phyloP scores from a whole-genome alignment of 2,329 filamentous ascomycete species.

The Cladosporium sp. region DNA sequence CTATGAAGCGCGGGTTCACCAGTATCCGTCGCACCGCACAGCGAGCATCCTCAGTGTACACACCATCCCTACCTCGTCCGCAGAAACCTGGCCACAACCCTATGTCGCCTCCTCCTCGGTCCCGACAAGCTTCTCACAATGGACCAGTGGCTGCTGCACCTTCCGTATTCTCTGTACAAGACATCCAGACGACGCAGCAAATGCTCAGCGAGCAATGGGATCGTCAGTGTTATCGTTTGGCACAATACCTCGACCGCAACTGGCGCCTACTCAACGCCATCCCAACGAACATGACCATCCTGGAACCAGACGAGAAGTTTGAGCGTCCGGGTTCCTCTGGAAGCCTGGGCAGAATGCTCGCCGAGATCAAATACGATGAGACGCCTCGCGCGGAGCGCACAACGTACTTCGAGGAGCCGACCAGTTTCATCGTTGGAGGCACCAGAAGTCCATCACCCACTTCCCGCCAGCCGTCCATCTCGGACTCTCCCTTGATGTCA shows the following conservation, averaged over 20 bases:
- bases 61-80: conserved; percentile 32
- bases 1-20: conserved; percentile 35
- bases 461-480: background rate
- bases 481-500: background rate
- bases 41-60: conserved; percentile 30
- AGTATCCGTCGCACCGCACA: conserved; percentile 35
- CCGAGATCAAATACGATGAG: conserved; percentile 47
- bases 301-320: conserved; percentile 44
- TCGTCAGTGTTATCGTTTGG: conserved; percentile 48
- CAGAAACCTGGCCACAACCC: conserved; percentile 2
- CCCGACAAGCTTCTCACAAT: conserved; percentile 26
- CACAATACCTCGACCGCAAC: conserved; percentile 50
- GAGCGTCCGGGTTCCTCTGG: conserved; percentile 44
- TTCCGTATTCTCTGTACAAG: conserved; percentile 45
- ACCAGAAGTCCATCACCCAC: conserved; percentile 3
- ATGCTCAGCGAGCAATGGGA: conserved; percentile 53
- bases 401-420: conserved; percentile 33
- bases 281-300: conserved; percentile 45
- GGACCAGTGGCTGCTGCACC: conserved; percentile 27
- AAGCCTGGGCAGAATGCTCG: conserved; percentile 44
- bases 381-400: conserved; percentile 46
- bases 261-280: conserved; percentile 47
- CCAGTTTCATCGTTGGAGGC: background rate
- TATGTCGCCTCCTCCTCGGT: conserved; percentile 24
- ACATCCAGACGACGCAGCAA: conserved; percentile 50